These are phyloP conservation scores for Plantago elongata DNA, from an alignment of 257 asterid genomes.

Conservation along the genomic window DNA sequence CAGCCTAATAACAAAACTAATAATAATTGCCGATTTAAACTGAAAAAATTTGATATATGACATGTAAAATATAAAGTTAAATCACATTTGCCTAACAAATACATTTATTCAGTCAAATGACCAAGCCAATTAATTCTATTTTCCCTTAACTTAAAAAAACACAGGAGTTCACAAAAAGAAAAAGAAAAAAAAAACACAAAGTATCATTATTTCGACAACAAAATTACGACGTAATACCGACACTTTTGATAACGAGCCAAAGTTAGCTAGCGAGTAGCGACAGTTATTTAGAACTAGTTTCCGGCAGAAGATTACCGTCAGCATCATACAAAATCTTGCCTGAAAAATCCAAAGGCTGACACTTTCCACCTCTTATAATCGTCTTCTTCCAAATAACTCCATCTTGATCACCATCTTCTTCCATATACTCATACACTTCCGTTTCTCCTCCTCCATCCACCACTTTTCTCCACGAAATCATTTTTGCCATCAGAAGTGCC, in stretches of 20 bases:
- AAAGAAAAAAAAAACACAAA: too few species aligned
- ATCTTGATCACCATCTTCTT: slow-evolving; percentile 26
- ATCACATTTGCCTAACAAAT: too few species aligned
- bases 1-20: too few species aligned
- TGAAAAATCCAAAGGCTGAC: slow-evolving; percentile 67
- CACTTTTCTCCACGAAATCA: slow-evolving; percentile 69
- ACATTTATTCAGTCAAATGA: too few species aligned
- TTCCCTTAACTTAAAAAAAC: too few species aligned
- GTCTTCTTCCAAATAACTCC: slow-evolving; percentile 69
- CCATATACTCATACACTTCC: slow-evolving; percentile 1
- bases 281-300: slow-evolving; percentile 1
- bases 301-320: slow-evolving; percentile 57
- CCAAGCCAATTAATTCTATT: too few species aligned
- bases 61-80: too few species aligned
- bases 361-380: slow-evolving; percentile 67
- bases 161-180: too few species aligned
- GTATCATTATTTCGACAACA: too few species aligned
- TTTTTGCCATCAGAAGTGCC: slow-evolving; percentile 43
- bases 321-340: slow-evolving; percentile 72
- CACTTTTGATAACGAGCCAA: neutral
- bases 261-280: too few species aligned
- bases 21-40: too few species aligned
- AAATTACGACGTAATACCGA: neutral
- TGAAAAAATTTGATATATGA: too few species aligned
- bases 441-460: slow-evolving; percentile 16